Evolutionary conservation across 2,329 filamentous ascomycete genomes (phyloP), one percentile per base, ranked within the genome.

Genomic region (Penicillium brevicompactum): DNA sequence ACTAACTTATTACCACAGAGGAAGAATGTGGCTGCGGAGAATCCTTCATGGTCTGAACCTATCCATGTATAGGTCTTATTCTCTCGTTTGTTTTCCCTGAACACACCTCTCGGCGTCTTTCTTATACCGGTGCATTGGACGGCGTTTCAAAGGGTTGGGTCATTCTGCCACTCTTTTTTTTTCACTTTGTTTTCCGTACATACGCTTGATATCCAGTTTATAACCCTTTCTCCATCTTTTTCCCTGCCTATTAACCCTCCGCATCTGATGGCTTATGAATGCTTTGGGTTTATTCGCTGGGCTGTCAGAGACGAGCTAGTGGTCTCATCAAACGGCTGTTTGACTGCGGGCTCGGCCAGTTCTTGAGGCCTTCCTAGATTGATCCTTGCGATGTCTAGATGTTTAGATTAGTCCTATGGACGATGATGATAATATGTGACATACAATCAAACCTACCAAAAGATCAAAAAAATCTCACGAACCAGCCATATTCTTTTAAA

Each of bases 1-100:
- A 57, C 69, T 72, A 63, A 71, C 60, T 41, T 8, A 43, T 30
- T n/a, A 44, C n/a, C 44, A 58, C 72, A 97, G 92, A 96, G 82
- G 93, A 96, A 71, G 85, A 95, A 81, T 97, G 93, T 68, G 93
- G 93, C 38, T 97, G 93, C 65, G 93, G 93, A 69, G 93, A 97
- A 79, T 96, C 92, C 1, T 97, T 97, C 73, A 96, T 91, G 87
- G 89, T 92, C 44, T 80, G 69, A 66, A 34, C 55, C 16, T 34
- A 22, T 14, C 16, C 38, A 22, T 14, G 45, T 45, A 43, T 43
- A 7, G 32, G 3, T 37, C 57, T 21, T 40, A 58, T 53, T 38
- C 57, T 52, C 5, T 27, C 24, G 24, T 21, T 54, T 62, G 24
- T 57, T 51, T 53, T 18, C 18, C 42, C 50, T 55, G 46, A 56